Evolutionary conservation across 805 yeast species (phyloP).

Genomic region (Jamesozyma lodderae): DNA sequence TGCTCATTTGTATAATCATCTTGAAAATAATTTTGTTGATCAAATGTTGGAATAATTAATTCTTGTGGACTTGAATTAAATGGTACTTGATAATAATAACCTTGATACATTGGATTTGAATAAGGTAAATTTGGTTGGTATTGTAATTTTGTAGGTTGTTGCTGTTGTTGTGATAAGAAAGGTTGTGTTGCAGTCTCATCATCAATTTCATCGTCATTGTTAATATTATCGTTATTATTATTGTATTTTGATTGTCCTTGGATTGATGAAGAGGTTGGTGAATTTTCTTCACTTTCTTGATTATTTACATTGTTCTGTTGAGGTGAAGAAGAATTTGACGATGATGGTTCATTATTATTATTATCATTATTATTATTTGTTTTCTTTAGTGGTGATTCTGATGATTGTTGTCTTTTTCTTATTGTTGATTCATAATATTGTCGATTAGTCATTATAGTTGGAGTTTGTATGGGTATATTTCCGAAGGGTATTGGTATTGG

Average conservation of each 20-base stretch:
- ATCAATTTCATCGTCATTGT: no score
- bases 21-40: constrained; percentile 11
- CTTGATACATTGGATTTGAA: constrained; percentile 5
- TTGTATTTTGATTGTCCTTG: neutral
- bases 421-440: constrained; percentile 16
- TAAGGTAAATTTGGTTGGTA: constrained; percentile 5
- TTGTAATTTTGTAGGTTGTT: constrained; percentile 2
- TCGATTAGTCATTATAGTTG: constrained; percentile 20
- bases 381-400: neutral
- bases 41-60: constrained; percentile 5
- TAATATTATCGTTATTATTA: neutral
- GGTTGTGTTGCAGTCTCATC: no score
- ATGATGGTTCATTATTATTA: no score
- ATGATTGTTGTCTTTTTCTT: constrained; percentile 4
- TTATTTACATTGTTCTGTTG: neutral
- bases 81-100: constrained; percentile 1
- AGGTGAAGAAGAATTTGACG: neutral
- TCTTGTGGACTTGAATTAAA: constrained; percentile 1
- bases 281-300: neutral
- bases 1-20: constrained; percentile 8
- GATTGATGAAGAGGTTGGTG: no score
- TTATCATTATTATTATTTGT: no score
- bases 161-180: no score
- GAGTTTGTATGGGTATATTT: neutral
- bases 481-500: constrained; percentile 8